A percentile compares a stretch with the other conserved stretches of the same genome.
Conservation (phyloP, 768 basidiomycete genomes). For the Symmetrospora coprosmae region DNA sequence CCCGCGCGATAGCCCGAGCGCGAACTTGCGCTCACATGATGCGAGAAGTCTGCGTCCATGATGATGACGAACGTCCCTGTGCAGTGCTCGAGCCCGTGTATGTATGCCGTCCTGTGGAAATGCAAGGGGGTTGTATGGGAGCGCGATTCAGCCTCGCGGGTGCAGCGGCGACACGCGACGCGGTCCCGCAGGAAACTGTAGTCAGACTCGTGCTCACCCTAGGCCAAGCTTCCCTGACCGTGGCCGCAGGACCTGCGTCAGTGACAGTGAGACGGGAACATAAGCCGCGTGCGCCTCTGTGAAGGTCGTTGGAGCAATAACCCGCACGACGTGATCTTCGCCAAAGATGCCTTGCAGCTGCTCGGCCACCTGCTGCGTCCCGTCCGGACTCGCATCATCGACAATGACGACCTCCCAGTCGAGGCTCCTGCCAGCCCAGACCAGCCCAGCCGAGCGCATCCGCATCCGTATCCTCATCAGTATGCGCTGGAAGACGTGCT, state of each 20-base stretch:
- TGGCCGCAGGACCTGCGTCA: constrained; percentile 56
- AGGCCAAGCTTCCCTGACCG: constrained; percentile 81
- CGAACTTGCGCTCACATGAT: constrained; percentile 52
- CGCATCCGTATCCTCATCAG: background rate
- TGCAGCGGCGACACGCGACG: constrained; percentile 26
- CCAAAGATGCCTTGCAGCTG: constrained; percentile 69
- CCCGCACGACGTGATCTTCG: constrained; percentile 65
- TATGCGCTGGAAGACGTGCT: background rate
- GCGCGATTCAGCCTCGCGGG: background rate
- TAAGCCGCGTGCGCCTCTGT: background rate
- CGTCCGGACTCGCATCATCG: constrained; percentile 83
- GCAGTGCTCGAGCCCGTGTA: constrained; percentile 76
- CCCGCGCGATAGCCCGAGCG: no score
- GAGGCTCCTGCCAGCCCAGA: constrained; percentile 44
- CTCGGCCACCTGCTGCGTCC: constrained; percentile 71
- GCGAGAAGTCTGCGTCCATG: constrained; percentile 94
- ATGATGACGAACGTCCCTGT: constrained; percentile 88
- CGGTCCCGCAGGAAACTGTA: no score
- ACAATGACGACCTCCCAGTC: constrained; percentile 81
- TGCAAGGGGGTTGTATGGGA: background rate
- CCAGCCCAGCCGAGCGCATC: background rate
- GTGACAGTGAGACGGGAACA: background rate
- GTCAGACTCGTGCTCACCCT: no score
- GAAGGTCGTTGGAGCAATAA: constrained; percentile 6
- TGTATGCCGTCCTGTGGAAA: constrained; percentile 71